Evolutionary conservation across 1,284 basidiomycete genomes (phyloP).

Genomic region (Trichosporon sp.): DNA sequence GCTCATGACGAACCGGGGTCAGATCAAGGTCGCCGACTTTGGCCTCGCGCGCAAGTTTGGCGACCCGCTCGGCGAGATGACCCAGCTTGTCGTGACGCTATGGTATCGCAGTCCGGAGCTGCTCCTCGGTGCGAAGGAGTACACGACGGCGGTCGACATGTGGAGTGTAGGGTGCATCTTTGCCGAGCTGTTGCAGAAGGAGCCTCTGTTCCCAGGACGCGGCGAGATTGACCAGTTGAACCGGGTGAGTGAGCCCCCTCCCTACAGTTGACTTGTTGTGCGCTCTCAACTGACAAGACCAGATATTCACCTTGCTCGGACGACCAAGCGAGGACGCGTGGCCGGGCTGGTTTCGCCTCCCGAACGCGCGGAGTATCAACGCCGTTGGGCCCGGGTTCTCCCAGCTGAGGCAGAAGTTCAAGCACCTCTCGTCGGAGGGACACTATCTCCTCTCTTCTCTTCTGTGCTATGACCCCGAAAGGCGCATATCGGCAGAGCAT

Average conservation of each 20-base stretch:
- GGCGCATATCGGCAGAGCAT: conserved; percentile 81
- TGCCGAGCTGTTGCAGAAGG: conserved; percentile 88
- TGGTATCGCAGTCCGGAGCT: conserved; percentile 99
- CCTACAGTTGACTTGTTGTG: conserved; percentile 45
- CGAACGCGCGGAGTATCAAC: conserved; percentile 75
- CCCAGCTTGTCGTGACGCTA: conserved; percentile 93
- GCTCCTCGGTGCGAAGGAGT: conserved; percentile 85
- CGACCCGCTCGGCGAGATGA: conserved; percentile 93
- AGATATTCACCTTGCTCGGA: conserved; percentile 87
- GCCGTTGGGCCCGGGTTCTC: conserved; percentile 69
- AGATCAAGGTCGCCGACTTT: conserved; percentile 98
- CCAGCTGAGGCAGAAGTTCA: conserved; percentile 64
- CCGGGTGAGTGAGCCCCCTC: conserved; percentile 61
- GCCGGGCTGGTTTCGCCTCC: conserved; percentile 79
- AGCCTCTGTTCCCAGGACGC: conserved; percentile 94
- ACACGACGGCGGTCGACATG: conserved; percentile 74
- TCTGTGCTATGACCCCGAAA: conserved; percentile 84
- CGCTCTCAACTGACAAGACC: background rate
- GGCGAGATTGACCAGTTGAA: conserved; percentile 89
- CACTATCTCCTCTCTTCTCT: conserved; percentile 81
- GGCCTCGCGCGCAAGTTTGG: conserved; percentile 93
- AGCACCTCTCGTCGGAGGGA: conserved; percentile 76
- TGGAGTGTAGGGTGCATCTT: conserved; percentile 69
- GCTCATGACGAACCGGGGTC: conserved; percentile 97
- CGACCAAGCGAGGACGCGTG: conserved; percentile 81